Base-by-base conservation (phyloP, 345 rosid genomes). In the Anastatica hierochuntica region DNA sequence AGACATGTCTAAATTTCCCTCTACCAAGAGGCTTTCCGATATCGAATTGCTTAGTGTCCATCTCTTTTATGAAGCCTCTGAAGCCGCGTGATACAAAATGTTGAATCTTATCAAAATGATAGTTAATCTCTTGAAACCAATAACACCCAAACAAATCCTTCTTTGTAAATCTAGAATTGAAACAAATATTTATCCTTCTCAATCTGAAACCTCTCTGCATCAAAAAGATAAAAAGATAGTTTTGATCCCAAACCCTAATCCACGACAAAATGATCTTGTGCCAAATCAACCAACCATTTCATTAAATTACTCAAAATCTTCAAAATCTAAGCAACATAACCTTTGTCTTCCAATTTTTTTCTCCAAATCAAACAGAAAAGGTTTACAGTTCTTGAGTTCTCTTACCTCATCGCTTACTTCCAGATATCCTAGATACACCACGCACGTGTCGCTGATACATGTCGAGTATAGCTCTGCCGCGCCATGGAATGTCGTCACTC, bases 1-100 rank as follows among this genome's bases (percentile, higher is more conserved):
- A 90, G 12, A 90, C 95, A 52, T 90, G 97, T 37, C 97, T 90
- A 45, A 90, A 90, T 61, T 90, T 90, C 18, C 97, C 97, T 34
- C 94, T 72, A 36, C 95, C 95, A 20, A 90, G 88, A 34, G 94
- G 97, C 78, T 86, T 90, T 36, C 95, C 97, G 0, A 90, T 76
- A 33, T 90, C 90, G 13, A 90, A 90, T 86, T 90, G 27, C 72
- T 68, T 7, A 86, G 74, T 3, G 88, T 80, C 97, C 97, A 86
- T 72, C 95, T 77, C 52, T 50, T 70, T 58, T 79, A 74, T 72
- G 72, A 85, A 14, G 48, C 77, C 58, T 79, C 89, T 7, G 85
- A 58, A 42, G 75, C 60, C 62, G 52, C 67, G 88, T 87, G 75
- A 53, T 2, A 49, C 52, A 43, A 61, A 44, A 24, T 18, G 1